phyloP scores from a whole-genome alignment of 2,329 filamentous ascomycete species.

The Fusarium bactridioides region DNA sequence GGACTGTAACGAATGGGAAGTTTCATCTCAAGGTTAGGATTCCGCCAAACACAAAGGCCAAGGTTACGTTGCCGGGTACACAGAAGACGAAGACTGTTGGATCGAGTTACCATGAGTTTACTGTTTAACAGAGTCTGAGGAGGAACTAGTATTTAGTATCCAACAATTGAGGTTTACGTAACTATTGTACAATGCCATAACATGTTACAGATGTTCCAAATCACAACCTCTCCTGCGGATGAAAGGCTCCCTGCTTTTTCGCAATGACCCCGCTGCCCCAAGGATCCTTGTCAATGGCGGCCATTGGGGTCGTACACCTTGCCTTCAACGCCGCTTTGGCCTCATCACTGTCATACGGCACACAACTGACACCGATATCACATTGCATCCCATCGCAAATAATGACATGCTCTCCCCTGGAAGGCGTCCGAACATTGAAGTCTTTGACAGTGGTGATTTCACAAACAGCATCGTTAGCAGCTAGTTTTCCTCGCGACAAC shows the following conservation, averaged over 20 bases:
- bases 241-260: background rate
- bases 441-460: constrained; percentile 62
- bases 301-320: constrained; percentile 21
- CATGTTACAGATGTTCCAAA: background rate
- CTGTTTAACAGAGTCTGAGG: background rate
- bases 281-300: background rate
- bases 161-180: background rate
- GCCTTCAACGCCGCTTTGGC: background rate
- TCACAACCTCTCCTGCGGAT: background rate
- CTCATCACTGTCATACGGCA: constrained; percentile 21
- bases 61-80: constrained; percentile 9
- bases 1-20: constrained; percentile 17
- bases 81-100: background rate
- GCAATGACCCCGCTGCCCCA: constrained; percentile 1
- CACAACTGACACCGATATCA: constrained; percentile 22
- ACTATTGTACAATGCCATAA: fast-evolving
- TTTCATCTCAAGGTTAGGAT: constrained; percentile 33
- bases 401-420: constrained; percentile 11
- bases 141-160: background rate
- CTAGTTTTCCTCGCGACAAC: constrained; percentile 29
- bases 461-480: constrained; percentile 61
- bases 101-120: constrained; percentile 18
- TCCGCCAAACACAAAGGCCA: constrained; percentile 31
- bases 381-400: constrained; percentile 27
- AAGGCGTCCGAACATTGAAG: constrained; percentile 53